Conservation (phyloP, 2,329 filamentous ascomycete genomes). For the Tolypocladium cylindrosporum region DNA sequence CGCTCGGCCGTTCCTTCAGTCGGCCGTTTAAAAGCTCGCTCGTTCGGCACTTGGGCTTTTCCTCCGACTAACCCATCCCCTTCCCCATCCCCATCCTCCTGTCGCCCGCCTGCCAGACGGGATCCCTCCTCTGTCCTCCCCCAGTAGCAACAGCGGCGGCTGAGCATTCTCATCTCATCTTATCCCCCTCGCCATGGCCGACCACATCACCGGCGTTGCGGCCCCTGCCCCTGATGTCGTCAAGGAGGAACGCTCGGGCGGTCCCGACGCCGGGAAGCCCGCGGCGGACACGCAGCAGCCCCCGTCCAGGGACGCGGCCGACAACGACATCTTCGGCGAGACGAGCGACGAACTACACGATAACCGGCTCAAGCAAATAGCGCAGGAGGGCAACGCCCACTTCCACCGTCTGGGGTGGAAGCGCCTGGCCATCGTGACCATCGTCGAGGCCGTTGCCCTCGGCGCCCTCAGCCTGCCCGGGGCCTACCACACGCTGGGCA, state of each 20-base stretch:
- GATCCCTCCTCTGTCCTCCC: background rate
- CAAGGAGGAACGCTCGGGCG: background rate
- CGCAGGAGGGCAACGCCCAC: slow-evolving; percentile 32
- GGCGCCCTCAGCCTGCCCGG: slow-evolving; percentile 39
- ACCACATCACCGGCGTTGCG: background rate
- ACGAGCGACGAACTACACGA: slow-evolving; percentile 20
- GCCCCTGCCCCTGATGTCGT: background rate
- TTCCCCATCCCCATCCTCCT: background rate
- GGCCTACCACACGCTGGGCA: slow-evolving; percentile 42
- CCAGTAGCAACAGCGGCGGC: background rate
- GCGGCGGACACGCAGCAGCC: background rate
- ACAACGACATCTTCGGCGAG: slow-evolving; percentile 14
- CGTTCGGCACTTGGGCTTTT: background rate
- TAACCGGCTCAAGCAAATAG: slow-evolving; percentile 36
- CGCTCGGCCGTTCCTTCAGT: background rate
- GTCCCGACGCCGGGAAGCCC: background rate
- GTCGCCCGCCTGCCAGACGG: background rate
- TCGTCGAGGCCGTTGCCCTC: slow-evolving; percentile 47
- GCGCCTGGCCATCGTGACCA: slow-evolving; percentile 42
- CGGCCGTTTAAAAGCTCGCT: background rate
- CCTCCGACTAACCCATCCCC: background rate
- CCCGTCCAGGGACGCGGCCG: background rate
- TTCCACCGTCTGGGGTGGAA: slow-evolving; percentile 48
- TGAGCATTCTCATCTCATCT: background rate
- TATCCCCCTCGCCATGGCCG: background rate